Conservation (phyloP, 1,284 basidiomycete species). For the Malassezia equina region DNA sequence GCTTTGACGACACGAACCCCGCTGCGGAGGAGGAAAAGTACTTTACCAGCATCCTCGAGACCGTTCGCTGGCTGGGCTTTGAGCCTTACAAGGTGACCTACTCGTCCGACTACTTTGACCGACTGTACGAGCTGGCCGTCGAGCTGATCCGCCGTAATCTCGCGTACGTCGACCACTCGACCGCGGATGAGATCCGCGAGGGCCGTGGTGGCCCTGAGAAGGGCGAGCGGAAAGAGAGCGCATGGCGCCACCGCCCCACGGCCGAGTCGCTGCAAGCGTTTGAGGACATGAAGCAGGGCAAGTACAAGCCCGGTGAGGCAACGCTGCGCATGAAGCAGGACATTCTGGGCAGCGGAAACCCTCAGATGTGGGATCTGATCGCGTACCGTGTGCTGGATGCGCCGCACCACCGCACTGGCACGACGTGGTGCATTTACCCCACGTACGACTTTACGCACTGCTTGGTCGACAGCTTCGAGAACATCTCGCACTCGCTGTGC, state of each 20-base stretch:
- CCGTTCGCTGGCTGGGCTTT: slow-evolving; percentile 89
- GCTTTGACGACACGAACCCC: slow-evolving; percentile 97
- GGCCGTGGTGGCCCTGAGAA: slow-evolving; percentile 73
- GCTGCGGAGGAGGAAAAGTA: slow-evolving; percentile 92
- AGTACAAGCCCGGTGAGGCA: slow-evolving; percentile 79
- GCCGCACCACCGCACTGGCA: slow-evolving; percentile 83
- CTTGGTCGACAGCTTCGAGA: slow-evolving; percentile 94
- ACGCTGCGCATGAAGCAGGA: slow-evolving; percentile 97
- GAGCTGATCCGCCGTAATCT: slow-evolving; percentile 80
- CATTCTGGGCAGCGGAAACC: slow-evolving; percentile 72
- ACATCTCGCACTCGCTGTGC: slow-evolving; percentile 96
- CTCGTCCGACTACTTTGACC: slow-evolving; percentile 91
- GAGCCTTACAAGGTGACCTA: slow-evolving; percentile 99
- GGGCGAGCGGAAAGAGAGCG: slow-evolving; percentile 73
- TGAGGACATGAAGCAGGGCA: slow-evolving; percentile 81
- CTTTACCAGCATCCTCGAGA: slow-evolving; percentile 92
- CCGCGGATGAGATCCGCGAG: slow-evolving; percentile 81
- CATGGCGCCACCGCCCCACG: slow-evolving; percentile 71
- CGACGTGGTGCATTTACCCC: slow-evolving; percentile 77
- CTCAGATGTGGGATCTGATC: slow-evolving; percentile 99
- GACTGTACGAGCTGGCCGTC: slow-evolving; percentile 78
- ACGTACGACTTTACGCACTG: slow-evolving; percentile 99
- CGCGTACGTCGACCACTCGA: slow-evolving; percentile 92
- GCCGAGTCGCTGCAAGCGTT: slow-evolving; percentile 80
- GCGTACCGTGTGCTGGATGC: slow-evolving; percentile 87